Evolutionary conservation across 768 basidiomycete genomes (phyloP).

Genomic region (Tephrocybe rancida): DNA sequence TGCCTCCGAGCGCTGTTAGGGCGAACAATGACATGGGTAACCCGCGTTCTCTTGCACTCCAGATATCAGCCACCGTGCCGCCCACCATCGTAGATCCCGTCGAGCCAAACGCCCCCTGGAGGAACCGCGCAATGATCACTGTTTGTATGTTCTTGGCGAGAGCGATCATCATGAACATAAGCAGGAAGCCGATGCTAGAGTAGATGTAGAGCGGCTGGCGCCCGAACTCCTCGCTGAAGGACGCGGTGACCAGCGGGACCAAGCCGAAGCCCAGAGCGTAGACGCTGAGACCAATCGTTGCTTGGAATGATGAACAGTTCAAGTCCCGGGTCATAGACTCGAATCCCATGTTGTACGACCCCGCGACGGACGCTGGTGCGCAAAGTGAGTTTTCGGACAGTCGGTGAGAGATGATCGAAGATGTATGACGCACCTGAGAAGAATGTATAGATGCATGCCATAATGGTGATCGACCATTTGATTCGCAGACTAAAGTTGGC

Average conservation of each 20-base stretch:
- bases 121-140: conserved; percentile 65
- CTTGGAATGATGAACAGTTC: conserved; percentile 45
- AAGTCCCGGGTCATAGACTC: conserved; percentile 57
- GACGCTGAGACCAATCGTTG: conserved; percentile 50
- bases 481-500: conserved; percentile 20
- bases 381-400: neutral
- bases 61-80: conserved; percentile 75
- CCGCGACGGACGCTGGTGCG: conserved; percentile 46
- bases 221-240: conserved; percentile 76
- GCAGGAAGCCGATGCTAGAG: conserved; percentile 49
- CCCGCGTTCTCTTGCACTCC: conserved; percentile 69
- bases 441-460: conserved; percentile 50
- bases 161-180: conserved; percentile 52
- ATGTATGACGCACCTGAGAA: conserved; percentile 41
- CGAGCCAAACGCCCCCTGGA: conserved; percentile 68
- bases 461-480: conserved; percentile 35
- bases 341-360: conserved; percentile 58
- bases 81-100: conserved; percentile 75
- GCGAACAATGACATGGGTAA: conserved; percentile 80
- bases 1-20: conserved; percentile 57
- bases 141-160: conserved; percentile 57
- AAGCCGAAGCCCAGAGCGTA: conserved; percentile 65
- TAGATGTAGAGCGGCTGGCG: conserved; percentile 59
- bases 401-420: neutral
- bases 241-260: conserved; percentile 65